Evolutionary conservation across 495 filamentous ascomycete genomes (phyloP).

Genomic region (Tuber magnatum): DNA sequence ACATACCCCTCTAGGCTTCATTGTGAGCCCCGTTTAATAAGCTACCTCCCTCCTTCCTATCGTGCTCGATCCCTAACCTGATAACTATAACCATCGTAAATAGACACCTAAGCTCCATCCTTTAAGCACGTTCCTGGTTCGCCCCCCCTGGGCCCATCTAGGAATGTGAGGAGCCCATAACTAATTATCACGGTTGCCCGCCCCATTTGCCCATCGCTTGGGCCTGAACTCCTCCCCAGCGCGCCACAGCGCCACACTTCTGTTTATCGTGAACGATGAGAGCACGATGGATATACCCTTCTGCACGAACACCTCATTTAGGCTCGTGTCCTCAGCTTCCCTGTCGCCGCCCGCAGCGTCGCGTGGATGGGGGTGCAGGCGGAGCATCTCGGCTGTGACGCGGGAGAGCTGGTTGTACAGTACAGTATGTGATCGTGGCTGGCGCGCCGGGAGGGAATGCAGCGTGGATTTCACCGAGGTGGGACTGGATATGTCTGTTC

Average conservation of each 20-base stretch:
- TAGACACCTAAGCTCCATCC: constrained; percentile 59
- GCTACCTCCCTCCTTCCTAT: constrained; percentile 44
- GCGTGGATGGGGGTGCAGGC: constrained; percentile 3
- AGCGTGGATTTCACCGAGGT: constrained; percentile 48
- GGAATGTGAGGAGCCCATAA: constrained; percentile 57
- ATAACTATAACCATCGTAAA: constrained; percentile 53
- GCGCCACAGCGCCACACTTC: constrained; percentile 41
- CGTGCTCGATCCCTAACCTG: constrained; percentile 51
- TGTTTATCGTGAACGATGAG: constrained; percentile 58
- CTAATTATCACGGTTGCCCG: constrained; percentile 45
- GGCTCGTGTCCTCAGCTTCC: constrained; percentile 56
- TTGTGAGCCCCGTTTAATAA: constrained; percentile 4
- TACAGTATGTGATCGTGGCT: constrained; percentile 43
- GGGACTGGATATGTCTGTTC: constrained; percentile 45
- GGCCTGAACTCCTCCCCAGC: too few relatives aligned
- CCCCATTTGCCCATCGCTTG: too few relatives aligned
- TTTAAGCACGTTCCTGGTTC: constrained; percentile 66
- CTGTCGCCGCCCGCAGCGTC: constrained; percentile 2
- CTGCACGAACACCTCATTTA: constrained; percentile 53
- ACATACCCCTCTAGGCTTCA: too few relatives aligned
- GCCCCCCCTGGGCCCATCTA: constrained; percentile 57
- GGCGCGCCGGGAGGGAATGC: constrained; percentile 49
- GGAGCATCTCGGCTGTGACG: constrained; percentile 47
- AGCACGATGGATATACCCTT: constrained; percentile 55
- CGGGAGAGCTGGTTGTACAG: too few relatives aligned